These are phyloP conservation scores for Diversispora epigaea DNA, from an alignment of 192 early-diverging fungal species.

Conservation along the genomic window DNA sequence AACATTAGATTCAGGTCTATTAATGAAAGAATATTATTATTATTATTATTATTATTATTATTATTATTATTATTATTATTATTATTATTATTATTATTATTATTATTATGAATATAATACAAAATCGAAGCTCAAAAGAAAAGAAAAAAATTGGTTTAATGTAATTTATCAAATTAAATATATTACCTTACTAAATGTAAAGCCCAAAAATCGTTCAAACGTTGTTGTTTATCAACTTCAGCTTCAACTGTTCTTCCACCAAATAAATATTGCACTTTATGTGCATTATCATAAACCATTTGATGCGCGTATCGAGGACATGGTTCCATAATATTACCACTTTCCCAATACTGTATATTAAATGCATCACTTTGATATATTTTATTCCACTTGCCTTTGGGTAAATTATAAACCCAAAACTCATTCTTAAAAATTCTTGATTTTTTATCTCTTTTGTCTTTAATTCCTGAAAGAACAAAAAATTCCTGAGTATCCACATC, in stretches of 20 bases:
- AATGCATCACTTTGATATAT: slow-evolving; percentile 66
- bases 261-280: slow-evolving; percentile 83
- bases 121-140: not conserved
- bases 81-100: too few species aligned
- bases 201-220: slow-evolving; percentile 86
- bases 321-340: slow-evolving; percentile 53
- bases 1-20: slow-evolving; percentile 18
- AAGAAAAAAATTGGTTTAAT: slow-evolving; percentile 5
- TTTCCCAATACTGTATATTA: slow-evolving; percentile 26
- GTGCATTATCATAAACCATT: slow-evolving; percentile 76
- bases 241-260: slow-evolving; percentile 88
- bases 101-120: too few species aligned
- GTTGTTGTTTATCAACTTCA: slow-evolving; percentile 50
- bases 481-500: slow-evolving; percentile 78
- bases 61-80: too few species aligned
- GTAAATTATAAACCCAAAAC: slow-evolving; percentile 75
- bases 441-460: slow-evolving; percentile 54
- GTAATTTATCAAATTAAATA: not conserved
- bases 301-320: slow-evolving; percentile 91
- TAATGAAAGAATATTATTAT: too few species aligned
- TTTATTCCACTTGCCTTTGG: slow-evolving; percentile 54
- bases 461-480: slow-evolving; percentile 77
- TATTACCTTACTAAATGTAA: slow-evolving; percentile 65
- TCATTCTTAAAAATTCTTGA: slow-evolving; percentile 68
- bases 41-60: too few species aligned